phyloP scores from a whole-genome alignment of 1,284 basidiomycete genomes.

The Cryptococcus sp. region DNA sequence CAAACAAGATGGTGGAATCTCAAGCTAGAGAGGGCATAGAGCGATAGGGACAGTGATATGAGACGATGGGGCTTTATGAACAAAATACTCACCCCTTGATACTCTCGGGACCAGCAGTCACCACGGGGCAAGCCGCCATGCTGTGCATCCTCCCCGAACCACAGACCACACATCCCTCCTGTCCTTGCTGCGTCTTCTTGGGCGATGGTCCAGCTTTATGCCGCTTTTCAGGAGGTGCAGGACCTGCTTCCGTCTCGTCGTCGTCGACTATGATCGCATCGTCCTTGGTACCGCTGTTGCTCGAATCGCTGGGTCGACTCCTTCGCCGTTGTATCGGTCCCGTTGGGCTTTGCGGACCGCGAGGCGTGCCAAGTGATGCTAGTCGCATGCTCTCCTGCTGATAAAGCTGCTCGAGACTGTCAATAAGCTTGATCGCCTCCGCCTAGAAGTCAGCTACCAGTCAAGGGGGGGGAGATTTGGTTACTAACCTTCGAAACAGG shows the following conservation, averaged over 20 bases:
- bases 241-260: background rate
- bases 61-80: background rate
- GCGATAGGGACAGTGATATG: too few relatives aligned
- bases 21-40: too few relatives aligned
- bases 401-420: too few relatives aligned
- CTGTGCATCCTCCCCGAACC: slow-evolving; percentile 1
- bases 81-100: slow-evolving; percentile 9
- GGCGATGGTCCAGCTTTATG: too few relatives aligned
- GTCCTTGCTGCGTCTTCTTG: background rate
- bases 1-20: too few relatives aligned
- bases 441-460: too few relatives aligned
- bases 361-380: too few relatives aligned
- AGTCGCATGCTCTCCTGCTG: too few relatives aligned
- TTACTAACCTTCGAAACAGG: background rate
- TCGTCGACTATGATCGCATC: background rate
- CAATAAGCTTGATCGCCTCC: too few relatives aligned
- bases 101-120: slow-evolving; percentile 12
- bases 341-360: too few relatives aligned
- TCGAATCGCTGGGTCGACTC: background rate
- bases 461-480: too few relatives aligned
- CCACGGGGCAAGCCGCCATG: slow-evolving; percentile 10
- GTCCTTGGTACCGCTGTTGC: background rate
- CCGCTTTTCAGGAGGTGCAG: background rate
- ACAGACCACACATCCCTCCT: slow-evolving; percentile 12
- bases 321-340: too few relatives aligned